A percentile compares a stretch with the other conserved stretches of the same genome.
Evolutionary conservation across 805 yeast genomes (phyloP).

Genomic region (Aciculoconidium aculeatum): DNA sequence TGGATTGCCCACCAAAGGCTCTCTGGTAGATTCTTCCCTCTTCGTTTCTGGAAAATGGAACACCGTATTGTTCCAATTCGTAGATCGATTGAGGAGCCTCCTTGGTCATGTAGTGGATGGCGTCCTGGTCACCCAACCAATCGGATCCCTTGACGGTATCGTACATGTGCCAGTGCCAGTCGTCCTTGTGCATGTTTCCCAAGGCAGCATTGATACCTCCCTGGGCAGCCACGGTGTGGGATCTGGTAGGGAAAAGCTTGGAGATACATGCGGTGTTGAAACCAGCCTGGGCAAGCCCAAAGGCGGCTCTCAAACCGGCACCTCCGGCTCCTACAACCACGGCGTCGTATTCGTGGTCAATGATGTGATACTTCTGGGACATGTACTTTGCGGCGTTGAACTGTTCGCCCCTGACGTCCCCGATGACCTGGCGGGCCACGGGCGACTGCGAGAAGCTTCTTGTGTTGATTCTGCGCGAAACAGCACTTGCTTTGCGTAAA

Average conservation of each 20-base stretch:
- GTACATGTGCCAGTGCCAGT: conserved; percentile 99
- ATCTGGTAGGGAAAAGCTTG: conserved; percentile 95
- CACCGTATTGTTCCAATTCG: conserved; percentile 97
- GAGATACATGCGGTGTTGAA: conserved; percentile 96
- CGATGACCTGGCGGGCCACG: conserved; percentile 29
- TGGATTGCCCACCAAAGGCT: conserved; percentile 98
- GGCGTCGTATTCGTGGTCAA: conserved; percentile 98
- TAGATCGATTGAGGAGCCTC: conserved; percentile 95
- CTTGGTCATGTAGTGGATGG: conserved; percentile 97
- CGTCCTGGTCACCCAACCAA: conserved; percentile 99
- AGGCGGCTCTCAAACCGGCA: conserved; percentile 98
- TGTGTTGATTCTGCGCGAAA: conserved; percentile 4
- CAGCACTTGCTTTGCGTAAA: conserved; percentile 4
- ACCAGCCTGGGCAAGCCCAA: conserved; percentile 95
- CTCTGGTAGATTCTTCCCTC: conserved; percentile 97
- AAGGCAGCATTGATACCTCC: conserved; percentile 99
- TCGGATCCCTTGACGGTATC: conserved; percentile 99
- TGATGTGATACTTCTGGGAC: conserved; percentile 73
- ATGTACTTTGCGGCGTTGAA: conserved; percentile 39
- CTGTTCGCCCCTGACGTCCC: conserved; percentile 33
- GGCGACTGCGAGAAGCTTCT: conserved; percentile 26
- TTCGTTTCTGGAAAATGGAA: conserved; percentile 95
- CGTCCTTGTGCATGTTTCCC: conserved; percentile 97
- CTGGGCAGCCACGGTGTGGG: conserved; percentile 98
- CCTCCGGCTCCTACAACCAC: conserved; percentile 99